A percentile compares a stretch with the other conserved stretches of the same genome.
phyloP scores from a whole-genome alignment of 2,329 filamentous ascomycete species.

The Nakataea oryzae region DNA sequence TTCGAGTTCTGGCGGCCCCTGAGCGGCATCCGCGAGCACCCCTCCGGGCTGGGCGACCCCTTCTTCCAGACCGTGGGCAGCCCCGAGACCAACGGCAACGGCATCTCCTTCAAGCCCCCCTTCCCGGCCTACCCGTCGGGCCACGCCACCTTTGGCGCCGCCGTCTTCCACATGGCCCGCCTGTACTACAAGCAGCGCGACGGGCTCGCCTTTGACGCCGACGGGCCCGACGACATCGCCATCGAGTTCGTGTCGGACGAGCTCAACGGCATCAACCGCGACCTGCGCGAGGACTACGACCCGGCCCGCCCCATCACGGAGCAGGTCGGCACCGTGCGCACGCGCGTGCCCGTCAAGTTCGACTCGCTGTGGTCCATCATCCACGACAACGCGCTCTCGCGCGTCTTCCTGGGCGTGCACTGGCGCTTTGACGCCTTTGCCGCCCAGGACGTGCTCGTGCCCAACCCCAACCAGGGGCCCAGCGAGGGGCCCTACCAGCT shows the following conservation, averaged over 20 bases:
- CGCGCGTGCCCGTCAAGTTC: constrained; percentile 4
- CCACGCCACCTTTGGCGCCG: constrained; percentile 6
- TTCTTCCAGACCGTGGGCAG: constrained; percentile 6
- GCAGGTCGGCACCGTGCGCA: constrained; percentile 6
- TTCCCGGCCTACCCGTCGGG: constrained; percentile 7
- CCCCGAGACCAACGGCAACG: constrained; percentile 6
- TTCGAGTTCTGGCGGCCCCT: constrained; percentile 6
- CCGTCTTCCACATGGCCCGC: constrained; percentile 5
- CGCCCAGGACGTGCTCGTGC: constrained; percentile 3
- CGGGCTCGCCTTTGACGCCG: constrained; percentile 3
- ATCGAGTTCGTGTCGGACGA: constrained; percentile 7
- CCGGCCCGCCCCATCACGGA: constrained; percentile 4
- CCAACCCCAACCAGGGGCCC: constrained; percentile 4
- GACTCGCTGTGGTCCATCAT: constrained; percentile 6
- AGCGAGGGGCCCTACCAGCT: constrained; percentile 4
- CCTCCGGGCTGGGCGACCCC: constrained; percentile 5
- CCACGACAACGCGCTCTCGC: constrained; percentile 5
- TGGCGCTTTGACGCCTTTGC: constrained; percentile 5
- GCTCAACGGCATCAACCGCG: constrained; percentile 6
- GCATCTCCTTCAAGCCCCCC: constrained; percentile 5
- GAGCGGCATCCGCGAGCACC: constrained; percentile 6
- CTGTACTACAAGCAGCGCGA: constrained; percentile 6
- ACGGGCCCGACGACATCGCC: constrained; percentile 3
- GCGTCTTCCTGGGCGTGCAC: constrained; percentile 6
- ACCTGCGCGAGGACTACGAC: constrained; percentile 5